Conservation (phyloP, 2,329 filamentous ascomycete species). For the Nigrograna mackinnonii region DNA sequence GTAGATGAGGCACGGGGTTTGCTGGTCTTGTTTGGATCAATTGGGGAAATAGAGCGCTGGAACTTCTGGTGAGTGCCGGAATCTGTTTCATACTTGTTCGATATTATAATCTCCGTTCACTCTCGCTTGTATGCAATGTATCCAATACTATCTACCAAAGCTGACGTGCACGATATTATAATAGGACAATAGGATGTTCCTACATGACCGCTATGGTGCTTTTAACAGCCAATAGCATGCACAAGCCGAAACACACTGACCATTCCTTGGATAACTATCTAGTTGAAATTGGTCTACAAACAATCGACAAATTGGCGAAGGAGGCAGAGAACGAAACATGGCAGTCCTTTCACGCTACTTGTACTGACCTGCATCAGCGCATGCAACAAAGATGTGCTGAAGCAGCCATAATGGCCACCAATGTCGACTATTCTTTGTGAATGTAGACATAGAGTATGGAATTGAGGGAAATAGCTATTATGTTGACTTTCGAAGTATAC, state of each 20-base stretch:
- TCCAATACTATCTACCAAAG: background rate
- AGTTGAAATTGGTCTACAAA: constrained; percentile 17
- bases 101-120: constrained; percentile 7
- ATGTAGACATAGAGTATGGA: background rate
- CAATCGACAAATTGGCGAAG: constrained; percentile 12
- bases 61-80: constrained; percentile 21
- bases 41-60: constrained; percentile 14
- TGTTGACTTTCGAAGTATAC: background rate
- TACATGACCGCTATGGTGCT: constrained; percentile 23
- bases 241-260: constrained; percentile 15
- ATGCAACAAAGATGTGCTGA: constrained; percentile 15
- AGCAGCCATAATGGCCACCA: constrained; percentile 9
- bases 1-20: constrained; percentile 21
- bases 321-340: constrained; percentile 12
- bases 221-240: constrained; percentile 24
- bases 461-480: background rate
- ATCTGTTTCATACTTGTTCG: constrained; percentile 4
- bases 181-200: constrained; percentile 23
- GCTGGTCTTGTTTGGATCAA: constrained; percentile 14
- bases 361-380: constrained; percentile 12
- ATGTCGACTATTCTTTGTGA: constrained; percentile 7
- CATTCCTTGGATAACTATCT: constrained; percentile 16
- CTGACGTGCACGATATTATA: constrained; percentile 2
- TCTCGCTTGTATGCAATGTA: background rate
- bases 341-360: constrained; percentile 13